phyloP scores from a whole-genome alignment of 1,284 basidiomycete species.

The Moniliophthora roreri region DNA sequence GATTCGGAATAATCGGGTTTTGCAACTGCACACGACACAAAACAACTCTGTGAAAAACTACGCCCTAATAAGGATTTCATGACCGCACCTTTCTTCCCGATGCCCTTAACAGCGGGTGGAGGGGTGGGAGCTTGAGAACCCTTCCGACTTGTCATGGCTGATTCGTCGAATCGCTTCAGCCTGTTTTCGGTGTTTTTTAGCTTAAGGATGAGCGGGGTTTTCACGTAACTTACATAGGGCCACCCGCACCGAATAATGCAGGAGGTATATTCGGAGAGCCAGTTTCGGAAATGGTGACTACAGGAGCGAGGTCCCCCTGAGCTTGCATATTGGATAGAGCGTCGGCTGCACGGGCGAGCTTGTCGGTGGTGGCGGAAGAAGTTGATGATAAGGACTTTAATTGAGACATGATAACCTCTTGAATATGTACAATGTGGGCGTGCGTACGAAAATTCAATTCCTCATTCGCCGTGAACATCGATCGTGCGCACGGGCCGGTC shows the following conservation, averaged over 20 bases:
- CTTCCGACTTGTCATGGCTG: constrained; percentile 62
- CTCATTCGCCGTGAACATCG: background rate
- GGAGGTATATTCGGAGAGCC: constrained; percentile 42
- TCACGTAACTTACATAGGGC: constrained; percentile 37
- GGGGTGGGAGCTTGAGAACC: constrained; percentile 72
- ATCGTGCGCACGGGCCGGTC: too few relatives aligned
- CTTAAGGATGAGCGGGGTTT: background rate
- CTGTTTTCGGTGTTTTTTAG: constrained; percentile 32
- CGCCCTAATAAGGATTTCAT: constrained; percentile 2
- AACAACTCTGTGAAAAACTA: constrained; percentile 5
- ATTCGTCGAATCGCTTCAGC: constrained; percentile 79
- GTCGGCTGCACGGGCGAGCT: constrained; percentile 41
- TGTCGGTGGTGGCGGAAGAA: constrained; percentile 31
- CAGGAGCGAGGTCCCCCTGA: constrained; percentile 25
- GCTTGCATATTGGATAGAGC: constrained; percentile 44
- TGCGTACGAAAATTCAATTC: constrained; percentile 15
- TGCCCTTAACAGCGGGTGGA: constrained; percentile 76
- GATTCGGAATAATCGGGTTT: constrained; percentile 98
- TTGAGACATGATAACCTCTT: constrained; percentile 20
- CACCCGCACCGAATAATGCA: constrained; percentile 43
- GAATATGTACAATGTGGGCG: constrained; percentile 12
- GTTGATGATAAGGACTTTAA: constrained; percentile 24
- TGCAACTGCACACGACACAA: constrained; percentile 54
- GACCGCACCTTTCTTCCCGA: constrained; percentile 72
- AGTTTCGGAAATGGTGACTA: constrained; percentile 7